These are phyloP conservation scores for Pleomassaria siparia DNA, from an alignment of 2,329 filamentous ascomycete genomes.

Conservation along the genomic window DNA sequence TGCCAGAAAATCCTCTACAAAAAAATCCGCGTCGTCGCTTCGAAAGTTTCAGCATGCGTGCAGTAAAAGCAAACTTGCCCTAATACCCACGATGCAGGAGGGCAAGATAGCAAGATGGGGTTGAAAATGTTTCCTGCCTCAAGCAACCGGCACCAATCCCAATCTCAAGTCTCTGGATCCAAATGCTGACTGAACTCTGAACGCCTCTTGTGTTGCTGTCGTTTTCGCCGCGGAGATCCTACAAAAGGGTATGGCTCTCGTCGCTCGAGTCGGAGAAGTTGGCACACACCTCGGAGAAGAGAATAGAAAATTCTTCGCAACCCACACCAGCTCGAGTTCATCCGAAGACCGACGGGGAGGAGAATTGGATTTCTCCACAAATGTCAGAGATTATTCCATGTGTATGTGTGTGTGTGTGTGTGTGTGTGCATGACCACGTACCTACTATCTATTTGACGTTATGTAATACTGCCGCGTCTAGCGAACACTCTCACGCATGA, in stretches of 20 bases:
- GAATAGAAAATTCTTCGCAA: background rate
- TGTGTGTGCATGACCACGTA: too few species aligned
- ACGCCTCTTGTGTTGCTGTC: too few species aligned
- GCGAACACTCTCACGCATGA: too few species aligned
- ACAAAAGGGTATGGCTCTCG: background rate
- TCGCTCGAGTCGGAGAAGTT: conserved; percentile 1
- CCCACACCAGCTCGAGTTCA: background rate
- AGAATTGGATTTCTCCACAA: background rate
- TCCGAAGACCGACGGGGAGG: too few species aligned
- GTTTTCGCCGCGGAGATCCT: background rate
- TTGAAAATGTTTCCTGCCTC: background rate
- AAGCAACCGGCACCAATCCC: background rate
- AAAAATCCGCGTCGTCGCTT: background rate
- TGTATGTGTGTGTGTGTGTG: background rate
- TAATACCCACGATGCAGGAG: background rate
- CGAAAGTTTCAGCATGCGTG: background rate
- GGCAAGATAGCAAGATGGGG: background rate
- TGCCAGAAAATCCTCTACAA: background rate
- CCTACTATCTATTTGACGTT: background rate
- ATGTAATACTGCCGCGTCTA: background rate
- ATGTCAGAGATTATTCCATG: background rate
- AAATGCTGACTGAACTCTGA: background rate
- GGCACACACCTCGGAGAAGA: conserved; percentile 1
- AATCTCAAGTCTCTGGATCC: too few species aligned
- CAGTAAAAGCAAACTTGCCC: background rate